Base-by-base conservation (phyloP, 108 stramenopile species). In the Nitzschia sp. region DNA sequence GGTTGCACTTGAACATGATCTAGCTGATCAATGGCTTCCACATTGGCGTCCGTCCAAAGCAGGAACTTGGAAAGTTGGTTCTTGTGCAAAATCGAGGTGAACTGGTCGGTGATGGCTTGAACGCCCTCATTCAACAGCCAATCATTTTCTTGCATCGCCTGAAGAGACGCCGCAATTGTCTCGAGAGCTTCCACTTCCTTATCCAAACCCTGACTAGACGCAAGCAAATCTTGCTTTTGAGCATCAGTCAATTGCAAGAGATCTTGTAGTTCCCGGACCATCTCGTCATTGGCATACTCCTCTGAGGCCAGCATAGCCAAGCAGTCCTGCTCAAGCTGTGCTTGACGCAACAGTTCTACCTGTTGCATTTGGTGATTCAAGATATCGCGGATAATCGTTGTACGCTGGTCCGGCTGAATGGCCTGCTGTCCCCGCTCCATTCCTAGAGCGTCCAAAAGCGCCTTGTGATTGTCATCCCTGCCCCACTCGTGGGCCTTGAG, bases 381-480 rank as follows among this genome's bases (percentile, higher is more conserved):
- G 58, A 95, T 89, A 23, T 82, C 83, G 45, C 72, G 68, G n/a
- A 91, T 86, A 49, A 89, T 63, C 62, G 81, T 70, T 5, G 71
- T 54, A 19, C 94, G 86, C 58, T 84, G 78, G 42, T 81, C 86
- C 26, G 82, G 61, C 21, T 72, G 75, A 42, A 95, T 59, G 15
- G 75, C 78, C 66, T 92, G 91, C 54, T 91, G 90, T 17, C 94
- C 94, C 6, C 94, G 81, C 57, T 95, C 94, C 94, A 95, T 95
- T 26, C 84, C 82, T 4, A 95, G 78, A 1, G 94, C 94, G 67
- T 92, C 94, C 54, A 93, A 75, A 19, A 89, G 53, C 6, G 85
- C 77, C 36, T 82, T 82, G 66, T 90, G 85, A 49, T 81, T 68
- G 38, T 73, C 72, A 45, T 71, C 75, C 28, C 63, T 67, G 3